A percentile compares a stretch with the other conserved stretches of the same genome.
Evolutionary conservation across 805 yeast species (phyloP).

Genomic region (Saccharomycopsis malanga): DNA sequence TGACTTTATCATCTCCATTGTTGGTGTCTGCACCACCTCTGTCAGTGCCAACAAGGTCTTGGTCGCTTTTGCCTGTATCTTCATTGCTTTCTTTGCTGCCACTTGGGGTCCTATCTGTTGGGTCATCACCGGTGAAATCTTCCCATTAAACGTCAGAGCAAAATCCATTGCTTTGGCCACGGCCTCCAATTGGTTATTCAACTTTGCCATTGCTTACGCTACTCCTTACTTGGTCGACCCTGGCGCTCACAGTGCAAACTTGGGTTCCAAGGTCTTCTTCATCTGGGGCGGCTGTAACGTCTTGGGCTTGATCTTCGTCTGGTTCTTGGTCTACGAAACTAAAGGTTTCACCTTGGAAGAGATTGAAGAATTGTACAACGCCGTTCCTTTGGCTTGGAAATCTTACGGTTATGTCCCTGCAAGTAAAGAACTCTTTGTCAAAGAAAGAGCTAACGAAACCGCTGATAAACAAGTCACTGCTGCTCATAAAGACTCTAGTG

Average conservation of each 20-base stretch:
- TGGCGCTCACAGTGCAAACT: slow-evolving; percentile 43
- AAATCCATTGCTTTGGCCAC: slow-evolving; percentile 46
- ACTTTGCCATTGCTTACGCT: slow-evolving; percentile 47
- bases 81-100: slow-evolving; percentile 71
- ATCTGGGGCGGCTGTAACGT: slow-evolving; percentile 50
- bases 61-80: slow-evolving; percentile 48
- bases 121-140: slow-evolving; percentile 46
- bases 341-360: slow-evolving; percentile 64
- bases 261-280: slow-evolving; percentile 68
- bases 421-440: neutral
- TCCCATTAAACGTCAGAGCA: slow-evolving; percentile 45
- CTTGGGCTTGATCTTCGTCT: slow-evolving; percentile 51
- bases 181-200: slow-evolving; percentile 36
- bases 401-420: slow-evolving; percentile 11
- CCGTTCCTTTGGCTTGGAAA: slow-evolving; percentile 19
- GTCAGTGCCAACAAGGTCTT: slow-evolving; percentile 39
- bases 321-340: slow-evolving; percentile 55
- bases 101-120: slow-evolving; percentile 63
- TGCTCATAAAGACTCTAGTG: neutral
- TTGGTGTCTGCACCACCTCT: slow-evolving; percentile 30
- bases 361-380: slow-evolving; percentile 55
- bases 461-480: neutral
- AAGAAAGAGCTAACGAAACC: neutral
- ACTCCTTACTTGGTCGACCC: slow-evolving; percentile 44
- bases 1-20: slow-evolving; percentile 54